Evolutionary conservation across 768 basidiomycete genomes (phyloP).

Genomic region (Saitozyma podzolica): DNA sequence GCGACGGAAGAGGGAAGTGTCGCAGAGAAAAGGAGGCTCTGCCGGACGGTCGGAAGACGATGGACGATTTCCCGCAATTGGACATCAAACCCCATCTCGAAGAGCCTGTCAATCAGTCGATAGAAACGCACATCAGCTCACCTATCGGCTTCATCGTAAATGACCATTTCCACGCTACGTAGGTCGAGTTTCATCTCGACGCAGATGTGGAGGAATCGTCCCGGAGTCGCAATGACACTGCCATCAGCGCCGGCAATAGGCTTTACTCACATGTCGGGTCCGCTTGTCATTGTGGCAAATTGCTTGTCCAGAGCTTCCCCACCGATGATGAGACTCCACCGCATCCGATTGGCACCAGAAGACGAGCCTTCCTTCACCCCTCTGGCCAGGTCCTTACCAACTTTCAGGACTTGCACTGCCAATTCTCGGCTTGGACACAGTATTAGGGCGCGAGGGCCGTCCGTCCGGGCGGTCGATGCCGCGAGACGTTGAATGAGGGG

Average conservation of each 20-base stretch:
- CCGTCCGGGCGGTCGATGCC: constrained; percentile 72
- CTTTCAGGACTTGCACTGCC: constrained; percentile 87
- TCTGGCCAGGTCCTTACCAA: constrained; percentile 88
- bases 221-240: constrained; percentile 96
- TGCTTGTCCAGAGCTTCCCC: constrained; percentile 95
- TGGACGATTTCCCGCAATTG: constrained; percentile 88
- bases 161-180: constrained; percentile 79
- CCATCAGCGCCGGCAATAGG: constrained; percentile 7
- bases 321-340: constrained; percentile 94
- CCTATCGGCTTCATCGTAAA: constrained; percentile 98
- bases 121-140: constrained; percentile 10
- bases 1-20: constrained; percentile 93
- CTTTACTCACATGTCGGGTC: constrained; percentile 84
- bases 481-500: constrained; percentile 85
- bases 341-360: constrained; percentile 59
- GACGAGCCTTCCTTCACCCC: constrained; percentile 63
- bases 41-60: constrained; percentile 79
- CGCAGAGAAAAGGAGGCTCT: constrained; percentile 93
- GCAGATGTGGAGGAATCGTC: constrained; percentile 90
- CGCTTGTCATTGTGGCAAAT: constrained; percentile 89
- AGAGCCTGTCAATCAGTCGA: constrained; percentile 57
- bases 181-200: constrained; percentile 97
- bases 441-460: constrained; percentile 83
- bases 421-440: constrained; percentile 90
- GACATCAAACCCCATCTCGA: constrained; percentile 96